Conservation (phyloP, 306 rosid species). For the Hippophae tibetana region DNA sequence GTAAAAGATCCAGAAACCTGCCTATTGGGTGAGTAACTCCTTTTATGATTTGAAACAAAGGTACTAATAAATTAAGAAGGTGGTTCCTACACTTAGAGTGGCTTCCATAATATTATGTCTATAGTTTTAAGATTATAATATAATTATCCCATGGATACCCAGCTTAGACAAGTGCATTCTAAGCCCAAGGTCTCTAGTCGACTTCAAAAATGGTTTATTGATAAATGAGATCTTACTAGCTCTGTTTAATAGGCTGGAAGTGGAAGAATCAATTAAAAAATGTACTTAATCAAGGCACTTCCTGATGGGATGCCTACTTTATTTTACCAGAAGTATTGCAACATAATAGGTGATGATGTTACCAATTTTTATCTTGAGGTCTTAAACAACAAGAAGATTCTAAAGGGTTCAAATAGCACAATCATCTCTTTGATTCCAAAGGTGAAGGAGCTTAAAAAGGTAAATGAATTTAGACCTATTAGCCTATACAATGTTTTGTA, state of each 20-base stretch:
- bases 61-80: not conserved
- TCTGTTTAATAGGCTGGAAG: not conserved
- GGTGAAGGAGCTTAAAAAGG: too few species aligned
- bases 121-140: not conserved
- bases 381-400: too few species aligned
- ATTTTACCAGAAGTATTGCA: too few species aligned
- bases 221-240: not conserved
- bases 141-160: not conserved
- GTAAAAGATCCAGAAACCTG: not conserved
- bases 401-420: too few species aligned
- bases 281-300: too few species aligned
- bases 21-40: not conserved
- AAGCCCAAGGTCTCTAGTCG: not conserved
- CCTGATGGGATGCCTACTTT: too few species aligned
- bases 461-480: too few species aligned
- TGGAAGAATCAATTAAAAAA: too few species aligned
- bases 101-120: not conserved
- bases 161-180: not conserved
- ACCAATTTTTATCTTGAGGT: too few species aligned
- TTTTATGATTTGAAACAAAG: not conserved
- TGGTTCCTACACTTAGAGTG: rapidly evolving
- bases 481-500: too few species aligned
- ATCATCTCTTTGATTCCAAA: too few species aligned
- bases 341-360: too few species aligned
- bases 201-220: not conserved